phyloP scores from a whole-genome alignment of 306 rosid species.

The Prunus fruticosa region DNA sequence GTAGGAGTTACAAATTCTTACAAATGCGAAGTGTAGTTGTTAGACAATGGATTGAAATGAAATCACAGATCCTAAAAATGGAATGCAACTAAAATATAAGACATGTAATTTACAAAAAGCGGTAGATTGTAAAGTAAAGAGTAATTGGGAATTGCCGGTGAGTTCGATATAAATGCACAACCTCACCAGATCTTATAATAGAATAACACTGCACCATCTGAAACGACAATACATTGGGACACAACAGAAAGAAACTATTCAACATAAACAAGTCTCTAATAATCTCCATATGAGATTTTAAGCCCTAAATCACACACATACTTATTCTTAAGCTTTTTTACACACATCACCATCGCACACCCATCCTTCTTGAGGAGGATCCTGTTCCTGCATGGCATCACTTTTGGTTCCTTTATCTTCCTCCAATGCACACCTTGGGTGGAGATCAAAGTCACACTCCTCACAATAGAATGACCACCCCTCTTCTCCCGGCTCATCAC shows the following conservation, averaged over 20 bases:
- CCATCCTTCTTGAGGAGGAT: constrained; percentile 41
- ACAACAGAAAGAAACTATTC: neutral
- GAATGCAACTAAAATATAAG: too few relatives aligned
- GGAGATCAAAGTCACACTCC: constrained; percentile 66
- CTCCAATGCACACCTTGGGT: constrained; percentile 53
- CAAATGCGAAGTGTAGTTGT: neutral
- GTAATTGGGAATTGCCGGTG: too few relatives aligned
- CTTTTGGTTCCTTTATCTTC: constrained; percentile 31
- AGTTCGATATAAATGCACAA: too few relatives aligned
- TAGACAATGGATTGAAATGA: too few relatives aligned
- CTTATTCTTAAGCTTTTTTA: constrained; percentile 29
- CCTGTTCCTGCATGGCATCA: constrained; percentile 16
- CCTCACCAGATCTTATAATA: neutral
- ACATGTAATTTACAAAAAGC: too few relatives aligned
- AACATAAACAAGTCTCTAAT: neutral
- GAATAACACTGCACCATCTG: neutral
- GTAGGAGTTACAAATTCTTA: too few relatives aligned
- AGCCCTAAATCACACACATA: neutral
- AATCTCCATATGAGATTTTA: neutral
- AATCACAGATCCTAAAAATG: too few relatives aligned
- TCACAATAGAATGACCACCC: constrained; percentile 58
- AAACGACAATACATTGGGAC: neutral
- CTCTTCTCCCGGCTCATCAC: constrained; percentile 31
- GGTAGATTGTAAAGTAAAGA: too few relatives aligned
- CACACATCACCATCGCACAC: constrained; percentile 62